Percentiles rank a stretch among this genome's conserved stretches.
Conservation (phyloP, 257 asterid genomes). For the Fraxinus pennsylvanica region DNA sequence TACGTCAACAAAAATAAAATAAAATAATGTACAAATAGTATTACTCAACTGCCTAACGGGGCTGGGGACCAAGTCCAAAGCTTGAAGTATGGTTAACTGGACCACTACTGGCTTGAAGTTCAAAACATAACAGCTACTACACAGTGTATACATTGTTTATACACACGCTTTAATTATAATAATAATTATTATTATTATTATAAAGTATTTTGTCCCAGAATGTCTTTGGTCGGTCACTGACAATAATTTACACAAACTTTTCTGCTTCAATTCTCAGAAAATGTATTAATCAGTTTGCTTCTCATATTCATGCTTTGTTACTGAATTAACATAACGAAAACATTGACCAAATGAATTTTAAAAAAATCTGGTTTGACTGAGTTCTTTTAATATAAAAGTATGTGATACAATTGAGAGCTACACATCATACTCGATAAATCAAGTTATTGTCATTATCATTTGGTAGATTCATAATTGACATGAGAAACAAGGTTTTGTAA, state of each 20-base stretch:
- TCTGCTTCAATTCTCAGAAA: not conserved
- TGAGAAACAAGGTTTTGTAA: too few relatives aligned
- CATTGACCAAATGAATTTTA: too few relatives aligned
- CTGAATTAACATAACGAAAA: too few relatives aligned
- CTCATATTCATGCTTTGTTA: not conserved
- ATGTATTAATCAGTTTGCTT: not conserved
- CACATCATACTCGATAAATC: too few relatives aligned
- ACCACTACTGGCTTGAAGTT: conserved; percentile 42
- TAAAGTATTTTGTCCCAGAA: not conserved
- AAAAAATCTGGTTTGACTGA: too few relatives aligned
- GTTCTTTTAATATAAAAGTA: too few relatives aligned
- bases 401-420: too few relatives aligned
- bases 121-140: conserved; percentile 14
- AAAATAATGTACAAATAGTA: too few relatives aligned
- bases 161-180: not conserved
- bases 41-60: too few relatives aligned
- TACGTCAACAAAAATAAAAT: too few relatives aligned
- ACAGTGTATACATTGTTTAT: not conserved
- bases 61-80: not conserved
- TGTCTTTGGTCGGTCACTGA: not conserved
- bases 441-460: too few relatives aligned
- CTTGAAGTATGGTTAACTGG: conserved; percentile 42
- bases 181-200: not conserved
- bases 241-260: not conserved
- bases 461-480: too few relatives aligned